Conservation (phyloP, 371 early-diverging fungal genomes). For the Umbelopsis sp. region DNA sequence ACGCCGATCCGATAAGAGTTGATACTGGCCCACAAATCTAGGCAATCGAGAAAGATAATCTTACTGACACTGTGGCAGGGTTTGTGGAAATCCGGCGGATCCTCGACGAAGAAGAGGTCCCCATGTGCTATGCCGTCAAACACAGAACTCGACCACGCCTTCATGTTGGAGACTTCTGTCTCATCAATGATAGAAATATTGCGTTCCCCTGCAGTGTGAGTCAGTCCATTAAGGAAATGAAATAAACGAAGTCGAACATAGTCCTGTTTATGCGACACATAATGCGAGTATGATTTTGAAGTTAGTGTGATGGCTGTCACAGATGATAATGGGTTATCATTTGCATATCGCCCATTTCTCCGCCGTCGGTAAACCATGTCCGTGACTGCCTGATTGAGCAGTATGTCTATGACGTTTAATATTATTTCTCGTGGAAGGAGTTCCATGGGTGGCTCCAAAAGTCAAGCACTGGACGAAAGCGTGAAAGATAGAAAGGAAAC, state of each 20-base stretch:
- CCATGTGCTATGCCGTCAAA: slow-evolving; percentile 13
- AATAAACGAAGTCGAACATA: slow-evolving; percentile 2
- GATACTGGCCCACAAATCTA: slow-evolving; percentile 5
- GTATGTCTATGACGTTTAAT: not conserved
- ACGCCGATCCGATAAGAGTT: slow-evolving; percentile 12
- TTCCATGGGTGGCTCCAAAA: not conserved
- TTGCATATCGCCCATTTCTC: not conserved
- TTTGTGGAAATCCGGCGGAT: not conserved
- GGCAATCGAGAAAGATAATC: not conserved
- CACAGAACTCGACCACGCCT: slow-evolving; percentile 12
- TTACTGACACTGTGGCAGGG: not conserved
- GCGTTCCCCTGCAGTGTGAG: not conserved
- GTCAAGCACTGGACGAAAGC: not conserved
- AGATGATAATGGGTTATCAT: not conserved
- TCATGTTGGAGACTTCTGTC: not conserved
- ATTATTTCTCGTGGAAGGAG: not conserved
- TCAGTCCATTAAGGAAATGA: not conserved
- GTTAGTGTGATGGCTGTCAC: not conserved
- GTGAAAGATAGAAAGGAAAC: not conserved
- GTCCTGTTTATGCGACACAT: not conserved
- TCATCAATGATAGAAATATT: not conserved
- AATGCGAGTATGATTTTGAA: not conserved
- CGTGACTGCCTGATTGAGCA: not conserved
- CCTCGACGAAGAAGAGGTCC: not conserved
- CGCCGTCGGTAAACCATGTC: not conserved